Base-by-base conservation (phyloP, 495 filamentous ascomycete species). In the Penicillium riverlandense region DNA sequence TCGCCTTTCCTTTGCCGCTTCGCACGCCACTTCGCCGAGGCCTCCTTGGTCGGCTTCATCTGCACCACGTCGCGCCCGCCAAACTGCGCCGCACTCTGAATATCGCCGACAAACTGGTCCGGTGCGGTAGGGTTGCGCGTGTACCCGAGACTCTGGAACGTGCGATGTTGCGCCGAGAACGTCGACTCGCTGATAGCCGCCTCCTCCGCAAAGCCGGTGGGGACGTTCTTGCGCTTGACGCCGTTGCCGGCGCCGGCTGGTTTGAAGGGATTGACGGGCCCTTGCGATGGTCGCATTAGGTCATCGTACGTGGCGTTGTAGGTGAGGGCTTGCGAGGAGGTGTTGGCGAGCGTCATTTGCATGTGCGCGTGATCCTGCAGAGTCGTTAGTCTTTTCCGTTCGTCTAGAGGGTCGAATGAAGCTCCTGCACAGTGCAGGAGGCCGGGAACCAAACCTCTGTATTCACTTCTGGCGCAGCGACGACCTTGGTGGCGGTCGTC, bases 201-300 rank as follows among this genome's bases (percentile, higher is more conserved):
- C 65, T 97, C 91, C 49, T 90, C 76, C 0, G 94, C 94, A 56
- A 78, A 82, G 6, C 92, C 92, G 0, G 94, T 96, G 8, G 94
- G 82, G 2, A 97, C 83, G 48, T 92, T 91, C 55, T 95, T 95
- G 43, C 91, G 82, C 63, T 91, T 94, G 30, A 84, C 57, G 22
- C 69, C 72, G 40, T 76, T 70, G 29, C 70, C 70, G 27, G 68
- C 52, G 29, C 80, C 77, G 41, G 79, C 71, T 12, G 70, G 52
- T 60, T 83, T 82, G 69, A 86, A 88, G n/a, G 90, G 86, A 59
- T 95, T 90, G 16, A 76, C 67, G 29, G 89, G 89, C 6, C 88
- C 88, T 52, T 86, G 72, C 0, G 68, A 62, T 1, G 85, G 82
- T 33, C 82, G 78, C 28, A 76, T 71, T 31, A 95, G 74, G 50